A percentile compares a stretch with the other conserved stretches of the same genome.
Evolutionary conservation across 257 asterid genomes (phyloP).

Genomic region (Solanum neorickii): DNA sequence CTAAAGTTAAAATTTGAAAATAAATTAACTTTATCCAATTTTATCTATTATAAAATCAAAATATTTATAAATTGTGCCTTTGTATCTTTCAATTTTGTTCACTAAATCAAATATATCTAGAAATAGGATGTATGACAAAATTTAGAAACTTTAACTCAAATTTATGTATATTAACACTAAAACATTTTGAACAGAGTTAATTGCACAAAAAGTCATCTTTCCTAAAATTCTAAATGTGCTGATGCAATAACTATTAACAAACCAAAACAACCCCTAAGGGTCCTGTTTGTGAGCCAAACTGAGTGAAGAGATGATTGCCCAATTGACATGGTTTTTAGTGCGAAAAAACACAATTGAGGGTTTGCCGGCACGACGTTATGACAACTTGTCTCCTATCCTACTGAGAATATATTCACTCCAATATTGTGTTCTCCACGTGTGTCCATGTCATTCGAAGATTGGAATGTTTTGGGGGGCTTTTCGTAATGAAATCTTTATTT

Average conservation of each 20-base stretch:
- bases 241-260: not conserved
- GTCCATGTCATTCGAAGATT: not conserved
- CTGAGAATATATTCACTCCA: no score
- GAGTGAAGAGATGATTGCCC: slow-evolving; percentile 6
- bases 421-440: not conserved
- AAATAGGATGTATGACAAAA: no score
- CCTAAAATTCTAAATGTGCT: no score
- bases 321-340: slow-evolving; percentile 16
- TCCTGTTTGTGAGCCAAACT: not conserved
- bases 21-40: no score
- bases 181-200: no score
- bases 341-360: slow-evolving; percentile 12
- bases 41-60: no score
- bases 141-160: no score
- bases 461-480: not conserved
- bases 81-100: no score
- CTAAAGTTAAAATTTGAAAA: not conserved
- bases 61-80: no score
- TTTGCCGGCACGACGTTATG: slow-evolving; percentile 21
- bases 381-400: not conserved
- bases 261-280: not conserved
- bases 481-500: not conserved
- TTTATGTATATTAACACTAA: no score
- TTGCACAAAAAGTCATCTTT: no score
- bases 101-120: no score